Conservation (phyloP, 208 protist species). For the Leishmania mexicana region DNA sequence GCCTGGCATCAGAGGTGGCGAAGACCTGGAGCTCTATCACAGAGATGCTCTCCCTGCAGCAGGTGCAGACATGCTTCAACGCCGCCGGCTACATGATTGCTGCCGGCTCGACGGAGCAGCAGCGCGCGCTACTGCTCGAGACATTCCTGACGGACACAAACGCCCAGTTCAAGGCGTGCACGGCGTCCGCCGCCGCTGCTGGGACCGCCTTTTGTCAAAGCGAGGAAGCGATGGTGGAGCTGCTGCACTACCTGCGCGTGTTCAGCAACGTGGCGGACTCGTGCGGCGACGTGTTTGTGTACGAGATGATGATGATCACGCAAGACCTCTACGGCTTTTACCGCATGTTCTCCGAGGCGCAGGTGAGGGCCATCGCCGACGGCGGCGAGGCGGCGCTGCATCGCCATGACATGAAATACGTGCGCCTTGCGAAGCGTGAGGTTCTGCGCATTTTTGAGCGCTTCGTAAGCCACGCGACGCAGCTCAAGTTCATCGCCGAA, state of each 20-base stretch:
- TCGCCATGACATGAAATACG: constrained; percentile 49
- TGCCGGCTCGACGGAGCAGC: constrained; percentile 38
- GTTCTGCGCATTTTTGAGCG: constrained; percentile 94
- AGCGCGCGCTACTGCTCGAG: constrained; percentile 55
- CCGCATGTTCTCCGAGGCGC: constrained; percentile 78
- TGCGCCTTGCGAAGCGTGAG: constrained; percentile 97
- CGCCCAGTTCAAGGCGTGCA: constrained; percentile 65
- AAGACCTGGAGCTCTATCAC: constrained; percentile 88
- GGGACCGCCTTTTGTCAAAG: constrained; percentile 63
- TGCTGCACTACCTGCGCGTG: constrained; percentile 95
- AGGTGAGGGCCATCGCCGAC: constrained; percentile 31
- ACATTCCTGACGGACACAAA: constrained; percentile 95
- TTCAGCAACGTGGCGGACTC: constrained; percentile 94
- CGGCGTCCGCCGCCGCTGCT: constrained; percentile 47
- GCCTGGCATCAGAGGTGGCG: constrained; percentile 95
- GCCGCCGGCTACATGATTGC: constrained; percentile 96
- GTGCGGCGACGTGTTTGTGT: constrained; percentile 90
- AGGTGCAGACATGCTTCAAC: constrained; percentile 97
- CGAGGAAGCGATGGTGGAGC: constrained; percentile 57
- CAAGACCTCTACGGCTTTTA: constrained; percentile 97
- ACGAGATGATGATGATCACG: constrained; percentile 94
- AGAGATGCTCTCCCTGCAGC: constrained; percentile 89
- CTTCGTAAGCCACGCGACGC: constrained; percentile 91
- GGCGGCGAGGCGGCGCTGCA: constrained; percentile 29
- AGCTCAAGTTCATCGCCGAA: constrained; percentile 86